These are phyloP conservation scores for Sporopachydermia quercuum DNA, from an alignment of 805 yeast genomes.

Conservation along the genomic window DNA sequence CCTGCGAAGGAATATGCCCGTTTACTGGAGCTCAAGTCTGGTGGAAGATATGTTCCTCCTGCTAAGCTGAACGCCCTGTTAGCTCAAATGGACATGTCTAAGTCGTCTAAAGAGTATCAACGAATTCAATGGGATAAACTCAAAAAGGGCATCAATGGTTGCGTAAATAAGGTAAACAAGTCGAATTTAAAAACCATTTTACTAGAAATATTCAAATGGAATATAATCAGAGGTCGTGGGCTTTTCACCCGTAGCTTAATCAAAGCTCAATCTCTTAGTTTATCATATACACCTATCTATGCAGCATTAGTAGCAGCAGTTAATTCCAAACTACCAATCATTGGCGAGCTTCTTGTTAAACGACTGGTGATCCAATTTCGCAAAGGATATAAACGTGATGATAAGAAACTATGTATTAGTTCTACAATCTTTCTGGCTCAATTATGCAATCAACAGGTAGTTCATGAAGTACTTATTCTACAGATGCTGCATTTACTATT, in stretches of 20 bases:
- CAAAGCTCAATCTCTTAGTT: slow-evolving; percentile 32
- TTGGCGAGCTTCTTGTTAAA: slow-evolving; percentile 42
- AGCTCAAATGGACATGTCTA: slow-evolving; percentile 18
- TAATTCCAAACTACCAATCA: slow-evolving; percentile 51
- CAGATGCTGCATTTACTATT: slow-evolving; percentile 36
- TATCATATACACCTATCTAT: slow-evolving; percentile 30
- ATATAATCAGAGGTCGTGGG: slow-evolving; percentile 49
- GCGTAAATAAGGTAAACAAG: slow-evolving; percentile 29
- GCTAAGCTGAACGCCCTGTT: slow-evolving; percentile 31
- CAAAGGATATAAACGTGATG: slow-evolving; percentile 31
- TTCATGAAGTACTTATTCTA: slow-evolving; percentile 36
- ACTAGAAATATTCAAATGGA: slow-evolving; percentile 36
- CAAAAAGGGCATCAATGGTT: slow-evolving; percentile 30
- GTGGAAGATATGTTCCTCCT: slow-evolving; percentile 41
- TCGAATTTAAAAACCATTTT: slow-evolving; percentile 34
- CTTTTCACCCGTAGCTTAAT: slow-evolving; percentile 41
- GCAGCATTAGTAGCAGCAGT: slow-evolving; percentile 45
- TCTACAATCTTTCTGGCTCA: slow-evolving; percentile 40
- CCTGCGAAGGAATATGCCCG: slow-evolving; percentile 22
- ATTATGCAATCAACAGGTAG: slow-evolving; percentile 46
- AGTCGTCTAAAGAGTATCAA: slow-evolving; percentile 30
- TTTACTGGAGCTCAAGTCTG: slow-evolving; percentile 23
- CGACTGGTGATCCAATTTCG: slow-evolving; percentile 47
- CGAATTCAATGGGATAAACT: slow-evolving; percentile 40
- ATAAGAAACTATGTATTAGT: slow-evolving; percentile 28